These are phyloP conservation scores for Talaromyces sp. DNA, from an alignment of 2,329 filamentous ascomycete genomes.

Conservation along the genomic window DNA sequence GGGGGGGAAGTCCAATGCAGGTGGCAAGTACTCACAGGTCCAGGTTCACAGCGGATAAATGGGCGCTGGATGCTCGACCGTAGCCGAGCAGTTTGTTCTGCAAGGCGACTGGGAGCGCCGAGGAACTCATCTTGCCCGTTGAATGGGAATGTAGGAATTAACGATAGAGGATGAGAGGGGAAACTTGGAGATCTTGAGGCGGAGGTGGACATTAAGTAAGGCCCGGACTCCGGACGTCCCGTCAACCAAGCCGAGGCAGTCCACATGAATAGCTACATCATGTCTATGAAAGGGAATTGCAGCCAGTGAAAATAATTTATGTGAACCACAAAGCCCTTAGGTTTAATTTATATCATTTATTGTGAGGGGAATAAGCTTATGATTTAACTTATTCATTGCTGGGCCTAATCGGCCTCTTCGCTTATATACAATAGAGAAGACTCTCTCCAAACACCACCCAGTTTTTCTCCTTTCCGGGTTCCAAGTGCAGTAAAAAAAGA, in stretches of 20 bases:
- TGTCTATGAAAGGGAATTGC: not conserved
- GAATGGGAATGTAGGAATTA: constrained; percentile 6
- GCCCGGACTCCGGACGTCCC: constrained; percentile 3
- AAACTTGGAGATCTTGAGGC: constrained; percentile 14
- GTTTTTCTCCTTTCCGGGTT: constrained; percentile 25
- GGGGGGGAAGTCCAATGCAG: not conserved
- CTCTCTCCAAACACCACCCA: constrained; percentile 35
- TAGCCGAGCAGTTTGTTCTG: constrained; percentile 49
- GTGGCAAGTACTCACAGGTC: constrained; percentile 42
- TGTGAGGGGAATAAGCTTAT: not conserved
- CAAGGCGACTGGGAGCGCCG: constrained; percentile 46
- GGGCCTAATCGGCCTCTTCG: constrained; percentile 22
- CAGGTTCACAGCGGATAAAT: constrained; percentile 42
- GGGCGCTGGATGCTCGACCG: constrained; percentile 34
- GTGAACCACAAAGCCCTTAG: not conserved
- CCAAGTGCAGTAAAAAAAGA: constrained; percentile 24
- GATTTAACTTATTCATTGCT: constrained; percentile 15
- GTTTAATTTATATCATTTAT: not conserved
- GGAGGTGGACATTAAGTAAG: constrained; percentile 15
- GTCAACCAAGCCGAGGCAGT: constrained; percentile 8
- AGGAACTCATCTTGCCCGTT: constrained; percentile 41
- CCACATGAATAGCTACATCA: constrained; percentile 15
- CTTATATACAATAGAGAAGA: constrained; percentile 37
- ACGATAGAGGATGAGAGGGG: constrained; percentile 14
- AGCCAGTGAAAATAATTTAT: not conserved